Evolutionary conservation across 345 rosid species (phyloP), one percentile per base, ranked within the genome.

Genomic region (Bruguiera sexangula): DNA sequence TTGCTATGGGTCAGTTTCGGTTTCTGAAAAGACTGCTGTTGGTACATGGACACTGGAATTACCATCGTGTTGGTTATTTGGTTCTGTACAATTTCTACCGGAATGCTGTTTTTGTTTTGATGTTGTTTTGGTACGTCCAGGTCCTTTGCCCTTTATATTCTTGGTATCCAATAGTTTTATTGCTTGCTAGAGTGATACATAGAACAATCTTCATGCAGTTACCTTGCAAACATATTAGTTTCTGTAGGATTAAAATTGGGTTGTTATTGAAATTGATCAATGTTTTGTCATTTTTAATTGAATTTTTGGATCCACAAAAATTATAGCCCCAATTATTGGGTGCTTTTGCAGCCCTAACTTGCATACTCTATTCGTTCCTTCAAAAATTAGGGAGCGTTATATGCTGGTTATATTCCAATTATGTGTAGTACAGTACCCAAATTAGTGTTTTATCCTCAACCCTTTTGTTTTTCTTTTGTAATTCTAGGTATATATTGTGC

Each of bases 11-110:
- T 31, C 92, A 89, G 80, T 89, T 89, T 68, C 87, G 72, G 69
- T 89, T 89, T 83, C 77, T 87, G 60, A 86, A 80, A 69, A 80
- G 89, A 82, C 75, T 89, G 67, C 88, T 89, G 59, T 77, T 89
- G 69, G 96, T 89, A 67, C 96, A 89, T 78, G 92, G 96, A 65
- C 96, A 89, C 79, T 89, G 96, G 92, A 89, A 89, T 79, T 89
- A 89, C 79, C 96, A 89, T 74, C 88, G 96, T 20, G 69, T 89
- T 65, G 92, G 86, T 69, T 87, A 87, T 76, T 80, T 89, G 65
- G 80, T 89, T 73, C 81, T 89, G 13, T 89, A 89, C 88, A 89
- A 89, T 82, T 89, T 89, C 85, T 87, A 89, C 78, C 88, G 96
- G 8, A 89, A 89, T 83, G 96, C 96, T 62, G 92, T 89, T 60